Base-by-base conservation (phyloP, 441 rosid genomes). In the Eruca vesicaria region DNA sequence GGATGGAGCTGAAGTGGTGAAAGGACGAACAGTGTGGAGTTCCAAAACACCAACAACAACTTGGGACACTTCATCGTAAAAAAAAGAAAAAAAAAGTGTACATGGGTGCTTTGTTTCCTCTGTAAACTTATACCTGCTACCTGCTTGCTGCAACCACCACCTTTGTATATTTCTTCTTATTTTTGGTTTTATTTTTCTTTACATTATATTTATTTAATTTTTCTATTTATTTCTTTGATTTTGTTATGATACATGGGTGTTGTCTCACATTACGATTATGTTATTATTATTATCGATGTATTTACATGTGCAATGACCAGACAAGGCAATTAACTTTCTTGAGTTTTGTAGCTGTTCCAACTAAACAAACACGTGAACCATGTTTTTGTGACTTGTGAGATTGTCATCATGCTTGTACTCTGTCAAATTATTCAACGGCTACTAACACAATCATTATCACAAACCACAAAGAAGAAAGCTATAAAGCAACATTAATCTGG, bases 1-100 rank as follows among this genome's bases (percentile, higher is more conserved):
- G 66, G 89, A 85, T 18, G 98, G 98, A 19, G 84, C 94, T 35
- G 99, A 96, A 84, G 89, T 96, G 61, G 91, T 92, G 80, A 87
- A 96, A 81, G 98, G 89, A 76, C 81, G 98, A 73, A 96, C 98
- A 0, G 84, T 82, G 71, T 96, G 99, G 99, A 93, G 97, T 80
- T 90, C 90, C 2, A 96, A 96, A 77, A 64, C 66, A 79, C 79
- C 63, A 78, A 68, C 79, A 78, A 80, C 78, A 20, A 69, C 65
- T 58, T 69, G 76, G 82, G 76, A 63, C 3, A 66, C 59, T 11
- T 3, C 76, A 59, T 65, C 52, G 33, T 74, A 21, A 36, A 55
- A 10, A 8, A 29, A 50, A 16, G n/a, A n/a, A n/a, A 5, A 45
- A 15, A 50, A 16, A 3, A 20, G 31, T 15, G 38, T 12, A 32